These are phyloP conservation scores for Globisporangium alternatum DNA, from an alignment of 352 stramenopile genomes.

Conservation along the genomic window DNA sequence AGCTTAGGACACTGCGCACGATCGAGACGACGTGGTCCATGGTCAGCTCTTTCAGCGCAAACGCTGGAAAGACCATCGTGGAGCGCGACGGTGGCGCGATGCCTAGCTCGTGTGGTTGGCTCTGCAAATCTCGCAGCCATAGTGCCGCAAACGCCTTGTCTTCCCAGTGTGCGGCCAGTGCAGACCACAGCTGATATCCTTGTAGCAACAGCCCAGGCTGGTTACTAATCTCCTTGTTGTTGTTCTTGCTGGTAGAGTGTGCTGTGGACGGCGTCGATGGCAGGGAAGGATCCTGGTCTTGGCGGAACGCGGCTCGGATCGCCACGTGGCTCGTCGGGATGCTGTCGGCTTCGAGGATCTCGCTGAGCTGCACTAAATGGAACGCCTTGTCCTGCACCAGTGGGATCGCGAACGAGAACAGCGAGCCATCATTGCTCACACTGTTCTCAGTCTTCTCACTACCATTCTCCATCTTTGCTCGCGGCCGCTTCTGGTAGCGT, in stretches of 20 bases:
- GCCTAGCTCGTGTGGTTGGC: background rate
- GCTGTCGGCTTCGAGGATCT: conserved; percentile 27
- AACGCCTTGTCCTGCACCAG: conserved; percentile 30
- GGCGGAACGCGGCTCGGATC: conserved; percentile 34
- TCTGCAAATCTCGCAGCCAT: conserved; percentile 18
- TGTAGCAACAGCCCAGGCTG: conserved; percentile 13
- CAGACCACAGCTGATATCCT: conserved; percentile 40
- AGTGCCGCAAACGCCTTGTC: conserved; percentile 29
- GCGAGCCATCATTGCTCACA: background rate
- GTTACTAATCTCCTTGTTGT: background rate
- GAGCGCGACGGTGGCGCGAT: conserved; percentile 17
- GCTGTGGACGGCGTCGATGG: background rate
- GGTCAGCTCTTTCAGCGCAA: conserved; percentile 15
- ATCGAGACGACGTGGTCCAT: conserved; percentile 36
- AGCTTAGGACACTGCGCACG: conserved; percentile 25
- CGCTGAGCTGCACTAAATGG: conserved; percentile 34
- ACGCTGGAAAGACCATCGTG: conserved; percentile 19
- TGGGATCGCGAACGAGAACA: conserved; percentile 33
- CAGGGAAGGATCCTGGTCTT: conserved; percentile 33
- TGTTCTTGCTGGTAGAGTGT: background rate
- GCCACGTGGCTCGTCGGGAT: conserved; percentile 31
- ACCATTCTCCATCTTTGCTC: background rate
- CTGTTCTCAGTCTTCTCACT: background rate
- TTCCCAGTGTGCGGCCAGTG: conserved; percentile 28
- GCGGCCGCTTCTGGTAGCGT: background rate